Conservation (phyloP, 129 eudicot genomes). For the Chrysanthemum makinoi region DNA sequence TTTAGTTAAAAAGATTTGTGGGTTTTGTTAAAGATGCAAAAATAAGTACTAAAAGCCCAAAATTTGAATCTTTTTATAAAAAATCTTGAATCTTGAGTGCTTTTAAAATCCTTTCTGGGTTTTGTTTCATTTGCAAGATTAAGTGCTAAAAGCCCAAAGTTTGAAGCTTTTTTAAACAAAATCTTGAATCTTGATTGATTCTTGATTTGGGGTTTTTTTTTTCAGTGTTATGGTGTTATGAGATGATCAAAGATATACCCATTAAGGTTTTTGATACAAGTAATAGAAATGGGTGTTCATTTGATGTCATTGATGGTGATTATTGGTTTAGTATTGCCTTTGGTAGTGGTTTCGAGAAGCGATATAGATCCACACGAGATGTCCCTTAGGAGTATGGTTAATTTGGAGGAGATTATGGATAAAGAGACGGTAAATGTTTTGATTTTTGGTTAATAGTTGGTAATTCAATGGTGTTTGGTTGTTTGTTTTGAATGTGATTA, state of each 20-base stretch:
- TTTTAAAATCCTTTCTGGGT: neutral
- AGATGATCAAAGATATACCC: slow-evolving; percentile 29
- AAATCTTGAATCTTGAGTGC: neutral
- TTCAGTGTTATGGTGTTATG: slow-evolving; percentile 25
- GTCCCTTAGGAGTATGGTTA: slow-evolving; percentile 15
- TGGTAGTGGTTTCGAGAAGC: slow-evolving; percentile 23
- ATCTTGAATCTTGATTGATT: neutral
- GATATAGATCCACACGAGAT: slow-evolving; percentile 9
- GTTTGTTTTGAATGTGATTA: too few relatives aligned
- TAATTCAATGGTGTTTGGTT: neutral
- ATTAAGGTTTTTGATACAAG: neutral
- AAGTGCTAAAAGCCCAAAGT: slow-evolving; percentile 9
- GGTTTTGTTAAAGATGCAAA: too few relatives aligned
- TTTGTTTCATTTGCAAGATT: slow-evolving; percentile 1
- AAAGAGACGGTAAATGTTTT: slow-evolving; percentile 27
- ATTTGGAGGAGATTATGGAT: slow-evolving; percentile 24
- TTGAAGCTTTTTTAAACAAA: neutral
- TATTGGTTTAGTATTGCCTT: slow-evolving; percentile 18
- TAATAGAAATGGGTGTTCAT: slow-evolving; percentile 27
- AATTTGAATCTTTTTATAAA: too few relatives aligned
- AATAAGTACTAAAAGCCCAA: too few relatives aligned
- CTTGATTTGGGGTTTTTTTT: too few relatives aligned
- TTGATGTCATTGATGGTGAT: slow-evolving; percentile 11
- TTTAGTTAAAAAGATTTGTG: too few relatives aligned
- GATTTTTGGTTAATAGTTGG: neutral